Conservation (phyloP, 805 yeast species). For the Groenewaldozyma salmanticensis region DNA sequence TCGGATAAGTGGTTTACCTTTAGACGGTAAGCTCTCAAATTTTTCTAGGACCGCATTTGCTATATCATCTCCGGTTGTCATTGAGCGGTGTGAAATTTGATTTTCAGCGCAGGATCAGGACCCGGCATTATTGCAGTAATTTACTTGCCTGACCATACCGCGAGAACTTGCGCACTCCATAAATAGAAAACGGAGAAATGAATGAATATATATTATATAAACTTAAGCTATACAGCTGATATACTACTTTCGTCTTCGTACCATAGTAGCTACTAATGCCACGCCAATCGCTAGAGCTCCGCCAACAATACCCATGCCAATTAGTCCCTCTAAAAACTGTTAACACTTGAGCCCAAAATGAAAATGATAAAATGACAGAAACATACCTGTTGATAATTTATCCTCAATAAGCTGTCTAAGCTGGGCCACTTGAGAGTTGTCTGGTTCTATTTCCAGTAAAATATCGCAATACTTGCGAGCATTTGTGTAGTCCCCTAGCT, state of each 20-base stretch:
- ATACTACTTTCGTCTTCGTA: conserved; percentile 22
- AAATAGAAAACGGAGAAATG: too few species aligned
- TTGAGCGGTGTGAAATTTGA: too few species aligned
- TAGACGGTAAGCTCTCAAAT: conserved; percentile 21
- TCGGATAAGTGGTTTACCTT: conserved; percentile 50
- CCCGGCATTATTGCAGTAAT: too few species aligned
- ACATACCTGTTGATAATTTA: conserved; percentile 52
- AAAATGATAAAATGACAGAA: neutral
- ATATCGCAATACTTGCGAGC: conserved; percentile 81
- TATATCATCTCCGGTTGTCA: conserved; percentile 14
- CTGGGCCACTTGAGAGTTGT: conserved; percentile 64
- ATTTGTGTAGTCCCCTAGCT: conserved; percentile 76
- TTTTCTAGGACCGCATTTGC: conserved; percentile 18
- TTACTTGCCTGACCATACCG: too few species aligned
- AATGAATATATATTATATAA: too few species aligned
- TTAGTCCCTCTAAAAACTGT: conserved; percentile 54
- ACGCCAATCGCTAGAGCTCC: conserved; percentile 82
- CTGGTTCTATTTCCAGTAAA: conserved; percentile 70
- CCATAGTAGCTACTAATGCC: conserved; percentile 36
- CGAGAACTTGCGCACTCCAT: too few species aligned
- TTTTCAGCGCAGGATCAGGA: neutral
- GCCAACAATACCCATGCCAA: conserved; percentile 80
- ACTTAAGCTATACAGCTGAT: too few species aligned
- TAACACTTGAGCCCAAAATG: neutral
- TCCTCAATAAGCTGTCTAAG: conserved; percentile 73